Evolutionary conservation across 208 protist species (phyloP).

Genomic region (Trypanosoma melophagium): DNA sequence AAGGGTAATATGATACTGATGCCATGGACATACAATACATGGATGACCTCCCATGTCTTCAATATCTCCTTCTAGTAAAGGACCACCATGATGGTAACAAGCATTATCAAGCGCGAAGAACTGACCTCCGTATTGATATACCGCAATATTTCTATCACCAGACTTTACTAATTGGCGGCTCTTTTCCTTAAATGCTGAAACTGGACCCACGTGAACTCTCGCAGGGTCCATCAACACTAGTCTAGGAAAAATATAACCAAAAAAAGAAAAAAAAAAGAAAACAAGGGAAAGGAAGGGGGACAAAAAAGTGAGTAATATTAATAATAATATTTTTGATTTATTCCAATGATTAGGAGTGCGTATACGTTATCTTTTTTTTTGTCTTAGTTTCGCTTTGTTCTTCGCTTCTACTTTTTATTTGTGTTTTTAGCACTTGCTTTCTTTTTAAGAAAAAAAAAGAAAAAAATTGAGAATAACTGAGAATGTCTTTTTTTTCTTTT

Average conservation of each 20-base stretch:
- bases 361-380: conserved; percentile 2
- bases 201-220: conserved; percentile 24
- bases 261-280: not conserved
- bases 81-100: conserved; percentile 91
- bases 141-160: conserved; percentile 80
- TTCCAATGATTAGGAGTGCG: not conserved
- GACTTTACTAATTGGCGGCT: conserved; percentile 74
- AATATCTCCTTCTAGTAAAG: conserved; percentile 87
- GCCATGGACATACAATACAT: conserved; percentile 91
- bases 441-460: not conserved
- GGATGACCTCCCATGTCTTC: conserved; percentile 87
- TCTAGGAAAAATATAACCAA: not conserved
- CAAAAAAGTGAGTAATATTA: conserved; percentile 9
- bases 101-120: conserved; percentile 91
- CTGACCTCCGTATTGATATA: conserved; percentile 54
- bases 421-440: not conserved
- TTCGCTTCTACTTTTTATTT: conserved; percentile 17
- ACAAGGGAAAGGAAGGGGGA: not conserved
- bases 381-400: conserved; percentile 7
- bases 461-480: no score
- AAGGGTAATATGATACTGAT: conserved; percentile 87
- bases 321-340: not conserved
- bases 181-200: conserved; percentile 34
- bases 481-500: no score
- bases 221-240: conserved; percentile 10